A percentile compares a stretch with the other conserved stretches of the same genome.
Conservation (phyloP, 2,329 filamentous ascomycete genomes). For the Ophiocordyceps australis region DNA sequence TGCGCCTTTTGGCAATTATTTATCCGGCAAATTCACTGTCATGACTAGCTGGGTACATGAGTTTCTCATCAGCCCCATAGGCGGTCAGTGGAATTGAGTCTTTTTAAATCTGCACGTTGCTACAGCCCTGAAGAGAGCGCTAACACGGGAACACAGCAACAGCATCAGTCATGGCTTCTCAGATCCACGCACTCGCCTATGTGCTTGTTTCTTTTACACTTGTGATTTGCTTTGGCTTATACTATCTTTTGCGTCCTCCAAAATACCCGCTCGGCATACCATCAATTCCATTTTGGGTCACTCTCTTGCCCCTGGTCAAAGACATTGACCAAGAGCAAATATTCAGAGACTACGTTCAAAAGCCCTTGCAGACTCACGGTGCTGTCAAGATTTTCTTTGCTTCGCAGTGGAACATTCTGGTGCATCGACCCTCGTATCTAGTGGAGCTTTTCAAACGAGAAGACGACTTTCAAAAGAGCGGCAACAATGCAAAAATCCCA, state of each 20-base stretch:
- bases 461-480: conserved; percentile 16
- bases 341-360: conserved; percentile 18
- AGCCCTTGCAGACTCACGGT: conserved; percentile 17
- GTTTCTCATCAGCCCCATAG: too few relatives aligned
- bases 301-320: conserved; percentile 19
- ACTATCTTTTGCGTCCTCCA: conserved; percentile 5
- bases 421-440: conserved; percentile 22
- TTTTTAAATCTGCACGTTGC: too few relatives aligned
- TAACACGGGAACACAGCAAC: too few relatives aligned
- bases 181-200: too few relatives aligned
- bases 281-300: conserved; percentile 22
- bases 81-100: too few relatives aligned
- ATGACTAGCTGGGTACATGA: too few relatives aligned
- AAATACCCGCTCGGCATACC: conserved; percentile 17
- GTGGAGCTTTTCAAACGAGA: conserved; percentile 17
- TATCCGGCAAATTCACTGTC: too few relatives aligned
- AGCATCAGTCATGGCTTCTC: too few relatives aligned
- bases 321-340: conserved; percentile 23
- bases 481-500: conserved; percentile 21
- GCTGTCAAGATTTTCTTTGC: conserved; percentile 30
- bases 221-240: conserved; percentile 1
- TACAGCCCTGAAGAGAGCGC: too few relatives aligned
- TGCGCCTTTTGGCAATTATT: too few relatives aligned
- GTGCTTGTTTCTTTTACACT: too few relatives aligned
- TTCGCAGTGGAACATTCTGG: conserved; percentile 27